These are phyloP conservation scores for Heritiera littoralis DNA, from an alignment of 345 rosid species.

Conservation along the genomic window DNA sequence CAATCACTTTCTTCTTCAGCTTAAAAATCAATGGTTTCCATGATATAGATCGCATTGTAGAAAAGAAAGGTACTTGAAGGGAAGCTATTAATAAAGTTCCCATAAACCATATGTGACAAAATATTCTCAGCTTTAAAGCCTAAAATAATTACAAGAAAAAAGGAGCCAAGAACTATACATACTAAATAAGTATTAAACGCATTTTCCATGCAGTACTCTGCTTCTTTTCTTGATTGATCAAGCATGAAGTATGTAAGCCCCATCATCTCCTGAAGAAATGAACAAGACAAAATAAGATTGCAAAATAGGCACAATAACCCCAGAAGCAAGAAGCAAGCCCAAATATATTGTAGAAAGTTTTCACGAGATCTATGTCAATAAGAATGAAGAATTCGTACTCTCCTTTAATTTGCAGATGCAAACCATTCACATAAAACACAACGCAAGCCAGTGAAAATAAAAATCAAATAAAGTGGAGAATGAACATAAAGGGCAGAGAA, in stretches of 20 bases:
- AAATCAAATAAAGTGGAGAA: slow-evolving; percentile 1
- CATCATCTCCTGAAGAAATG: slow-evolving; percentile 88
- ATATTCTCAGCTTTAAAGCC: not conserved
- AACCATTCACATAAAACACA: not conserved
- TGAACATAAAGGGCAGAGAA: slow-evolving; percentile 1
- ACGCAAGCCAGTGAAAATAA: not conserved
- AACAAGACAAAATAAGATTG: slow-evolving; percentile 17
- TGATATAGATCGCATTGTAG: not conserved
- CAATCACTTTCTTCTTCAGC: not conserved
- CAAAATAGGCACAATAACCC: slow-evolving; percentile 2
- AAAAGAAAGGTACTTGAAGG: not conserved
- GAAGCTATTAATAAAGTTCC: not conserved
- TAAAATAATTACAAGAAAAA: slow-evolving; percentile 2
- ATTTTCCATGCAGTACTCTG: slow-evolving; percentile 97
- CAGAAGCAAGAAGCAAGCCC: not conserved
- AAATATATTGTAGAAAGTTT: not conserved
- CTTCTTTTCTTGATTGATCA: slow-evolving; percentile 95
- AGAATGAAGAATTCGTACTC: not conserved
- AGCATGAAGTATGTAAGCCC: slow-evolving; percentile 86
- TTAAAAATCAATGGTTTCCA: slow-evolving; percentile 10
- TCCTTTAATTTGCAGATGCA: slow-evolving; percentile 5
- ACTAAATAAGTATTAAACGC: slow-evolving; percentile 89
- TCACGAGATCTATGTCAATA: not conserved
- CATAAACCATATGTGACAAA: not conserved
- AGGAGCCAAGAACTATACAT: slow-evolving; percentile 38